Evolutionary conservation across 257 asterid genomes (phyloP).

Genomic region (Fraxinus excelsior): DNA sequence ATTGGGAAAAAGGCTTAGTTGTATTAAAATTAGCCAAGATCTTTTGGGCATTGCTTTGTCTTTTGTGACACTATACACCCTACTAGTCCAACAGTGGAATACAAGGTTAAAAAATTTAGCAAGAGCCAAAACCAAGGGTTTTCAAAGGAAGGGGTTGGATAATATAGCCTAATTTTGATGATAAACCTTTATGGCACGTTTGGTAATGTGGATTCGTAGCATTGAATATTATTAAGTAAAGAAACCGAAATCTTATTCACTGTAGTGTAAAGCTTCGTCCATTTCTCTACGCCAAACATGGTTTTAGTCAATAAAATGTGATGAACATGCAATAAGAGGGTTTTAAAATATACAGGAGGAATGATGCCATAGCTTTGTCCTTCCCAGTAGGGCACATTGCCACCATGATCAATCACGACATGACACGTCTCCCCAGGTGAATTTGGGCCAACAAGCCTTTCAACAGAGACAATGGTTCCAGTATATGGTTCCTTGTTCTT

Average conservation of each 20-base stretch:
- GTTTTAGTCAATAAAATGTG: not conserved
- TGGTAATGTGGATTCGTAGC: not conserved
- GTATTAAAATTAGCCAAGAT: not conserved
- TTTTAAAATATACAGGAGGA: slow-evolving; percentile 70
- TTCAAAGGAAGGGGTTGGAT: not conserved
- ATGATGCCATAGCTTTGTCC: slow-evolving; percentile 94
- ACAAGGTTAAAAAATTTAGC: not conserved
- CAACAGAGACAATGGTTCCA: slow-evolving; percentile 80
- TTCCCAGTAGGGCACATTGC: slow-evolving; percentile 95
- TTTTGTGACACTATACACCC: not conserved
- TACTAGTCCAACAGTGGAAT: not conserved
- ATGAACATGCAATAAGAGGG: not conserved
- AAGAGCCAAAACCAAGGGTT: slow-evolving; percentile 1
- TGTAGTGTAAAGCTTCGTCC: no score
- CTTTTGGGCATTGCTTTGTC: not conserved
- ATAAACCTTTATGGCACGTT: not conserved
- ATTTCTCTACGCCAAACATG: no score
- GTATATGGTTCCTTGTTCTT: slow-evolving; percentile 83
- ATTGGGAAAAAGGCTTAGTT: not conserved
- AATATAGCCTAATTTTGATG: not conserved
- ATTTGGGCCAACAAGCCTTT: slow-evolving; percentile 80
- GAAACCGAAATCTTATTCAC: not conserved
- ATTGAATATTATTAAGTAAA: not conserved
- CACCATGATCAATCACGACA: slow-evolving; percentile 91
- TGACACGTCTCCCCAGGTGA: slow-evolving; percentile 98